A percentile compares a stretch with the other conserved stretches of the same genome.
These are phyloP conservation scores for Globisporangium heterothallicum DNA, from an alignment of 352 stramenopile species.

Conservation along the genomic window DNA sequence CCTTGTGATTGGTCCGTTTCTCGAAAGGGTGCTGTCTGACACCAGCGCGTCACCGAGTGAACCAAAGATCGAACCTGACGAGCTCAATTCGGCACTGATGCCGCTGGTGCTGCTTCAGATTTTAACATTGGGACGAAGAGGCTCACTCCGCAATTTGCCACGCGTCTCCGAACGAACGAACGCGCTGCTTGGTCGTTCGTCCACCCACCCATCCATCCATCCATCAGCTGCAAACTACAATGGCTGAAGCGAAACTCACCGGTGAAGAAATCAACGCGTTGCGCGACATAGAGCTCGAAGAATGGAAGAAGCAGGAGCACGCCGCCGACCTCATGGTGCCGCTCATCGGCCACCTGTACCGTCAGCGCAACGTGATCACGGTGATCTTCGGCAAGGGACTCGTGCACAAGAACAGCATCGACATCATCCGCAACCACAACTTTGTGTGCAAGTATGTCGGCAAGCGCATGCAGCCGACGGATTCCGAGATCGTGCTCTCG, in stretches of 20 bases:
- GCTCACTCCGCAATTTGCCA: slow-evolving; percentile 17
- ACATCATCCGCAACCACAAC: slow-evolving; percentile 78
- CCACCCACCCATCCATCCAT: background rate
- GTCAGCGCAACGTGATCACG: slow-evolving; percentile 75
- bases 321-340: slow-evolving; percentile 82
- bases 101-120: background rate
- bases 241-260: slow-evolving; percentile 32
- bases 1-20: slow-evolving; percentile 10
- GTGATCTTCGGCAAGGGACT: slow-evolving; percentile 81
- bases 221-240: slow-evolving; percentile 9
- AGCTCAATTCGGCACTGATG: background rate
- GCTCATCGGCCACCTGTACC: slow-evolving; percentile 79
- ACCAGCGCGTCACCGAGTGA: slow-evolving; percentile 13
- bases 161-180: background rate
- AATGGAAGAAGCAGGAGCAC: slow-evolving; percentile 78
- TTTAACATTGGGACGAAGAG: slow-evolving; percentile 6
- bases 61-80: background rate
- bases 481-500: slow-evolving; percentile 69
- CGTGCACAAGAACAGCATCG: slow-evolving; percentile 83
- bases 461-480: slow-evolving; percentile 62
- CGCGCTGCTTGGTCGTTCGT: slow-evolving; percentile 11
- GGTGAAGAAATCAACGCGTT: slow-evolving; percentile 47
- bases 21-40: slow-evolving; percentile 5
- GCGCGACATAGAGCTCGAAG: slow-evolving; percentile 53
- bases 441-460: slow-evolving; percentile 85